phyloP scores from a whole-genome alignment of 83 land plant genomes.

The Larix sibirica region DNA sequence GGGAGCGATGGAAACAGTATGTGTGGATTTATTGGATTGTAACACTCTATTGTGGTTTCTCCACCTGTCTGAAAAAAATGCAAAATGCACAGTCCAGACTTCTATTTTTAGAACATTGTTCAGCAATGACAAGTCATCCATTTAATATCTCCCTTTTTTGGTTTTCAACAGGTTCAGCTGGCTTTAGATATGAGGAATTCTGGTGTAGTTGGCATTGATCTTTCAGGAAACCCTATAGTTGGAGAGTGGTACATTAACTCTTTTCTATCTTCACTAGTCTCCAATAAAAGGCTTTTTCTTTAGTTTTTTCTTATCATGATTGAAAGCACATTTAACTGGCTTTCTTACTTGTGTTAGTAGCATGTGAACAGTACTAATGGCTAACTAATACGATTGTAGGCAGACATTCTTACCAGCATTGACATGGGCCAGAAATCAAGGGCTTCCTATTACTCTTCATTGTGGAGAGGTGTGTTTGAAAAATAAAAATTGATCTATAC shows the following conservation, averaged over 20 bases:
- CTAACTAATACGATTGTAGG: slow-evolving; percentile 40
- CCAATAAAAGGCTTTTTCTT: neutral
- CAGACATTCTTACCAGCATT: slow-evolving; percentile 83
- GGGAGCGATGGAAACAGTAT: slow-evolving; percentile 94
- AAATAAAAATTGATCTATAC: neutral
- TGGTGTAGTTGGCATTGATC: slow-evolving; percentile 95
- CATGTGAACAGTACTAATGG: slow-evolving; percentile 4
- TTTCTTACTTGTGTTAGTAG: neutral
- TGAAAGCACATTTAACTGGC: neutral
- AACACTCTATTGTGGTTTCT: slow-evolving; percentile 5
- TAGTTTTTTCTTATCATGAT: neutral
- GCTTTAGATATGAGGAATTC: slow-evolving; percentile 74
- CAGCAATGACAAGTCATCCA: neutral
- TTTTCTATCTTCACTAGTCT: slow-evolving; percentile 4
- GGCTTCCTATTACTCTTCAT: slow-evolving; percentile 81
- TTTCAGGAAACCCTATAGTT: slow-evolving; percentile 85
- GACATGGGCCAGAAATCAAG: slow-evolving; percentile 69
- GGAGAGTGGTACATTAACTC: slow-evolving; percentile 74
- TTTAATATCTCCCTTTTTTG: neutral
- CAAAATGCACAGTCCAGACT: neutral
- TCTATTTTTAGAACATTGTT: neutral
- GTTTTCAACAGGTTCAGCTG: slow-evolving; percentile 64
- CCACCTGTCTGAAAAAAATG: neutral
- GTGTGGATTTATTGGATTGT: slow-evolving; percentile 13
- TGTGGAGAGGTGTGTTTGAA: slow-evolving; percentile 88